Percentiles rank a stretch among this genome's conserved stretches.
These are phyloP conservation scores for Fusarium anguioides DNA, from an alignment of 2,329 filamentous ascomycete species.

Conservation along the genomic window DNA sequence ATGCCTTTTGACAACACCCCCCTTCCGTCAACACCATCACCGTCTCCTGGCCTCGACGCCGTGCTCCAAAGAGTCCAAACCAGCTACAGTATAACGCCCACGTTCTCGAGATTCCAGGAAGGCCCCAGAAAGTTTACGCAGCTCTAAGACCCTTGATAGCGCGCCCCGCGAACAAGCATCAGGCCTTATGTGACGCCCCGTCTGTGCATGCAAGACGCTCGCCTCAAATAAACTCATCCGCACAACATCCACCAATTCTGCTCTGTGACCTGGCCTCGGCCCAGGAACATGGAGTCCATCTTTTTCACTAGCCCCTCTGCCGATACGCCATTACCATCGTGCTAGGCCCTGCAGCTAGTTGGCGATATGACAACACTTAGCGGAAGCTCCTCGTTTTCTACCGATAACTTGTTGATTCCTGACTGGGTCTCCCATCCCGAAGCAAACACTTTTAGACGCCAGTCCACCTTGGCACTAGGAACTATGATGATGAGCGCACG, in stretches of 20 bases:
- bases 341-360: conserved; percentile 39
- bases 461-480: conserved; percentile 42
- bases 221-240: conserved; percentile 39
- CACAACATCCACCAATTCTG: conserved; percentile 32
- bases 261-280: conserved; percentile 41
- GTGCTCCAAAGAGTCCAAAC: conserved; percentile 1
- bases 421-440: conserved; percentile 40
- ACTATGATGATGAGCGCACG: conserved; percentile 41
- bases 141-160: conserved; percentile 38
- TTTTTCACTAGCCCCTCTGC: conserved; percentile 28
- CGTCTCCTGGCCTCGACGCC: conserved; percentile 5
- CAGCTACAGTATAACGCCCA: conserved; percentile 18
- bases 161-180: conserved; percentile 38
- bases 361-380: conserved; percentile 40
- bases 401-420: conserved; percentile 46
- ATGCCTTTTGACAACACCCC: conserved; percentile 26
- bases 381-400: conserved; percentile 37
- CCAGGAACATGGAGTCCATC: conserved; percentile 39
- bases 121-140: conserved; percentile 10
- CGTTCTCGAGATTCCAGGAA: conserved; percentile 29
- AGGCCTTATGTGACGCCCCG: conserved; percentile 38
- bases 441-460: conserved; percentile 33
- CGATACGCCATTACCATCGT: conserved; percentile 31
- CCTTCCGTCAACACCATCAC: conserved; percentile 24
- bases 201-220: conserved; percentile 45